Base-by-base conservation (phyloP, 352 stramenopile genomes). In the Phytophthora megakarya region DNA sequence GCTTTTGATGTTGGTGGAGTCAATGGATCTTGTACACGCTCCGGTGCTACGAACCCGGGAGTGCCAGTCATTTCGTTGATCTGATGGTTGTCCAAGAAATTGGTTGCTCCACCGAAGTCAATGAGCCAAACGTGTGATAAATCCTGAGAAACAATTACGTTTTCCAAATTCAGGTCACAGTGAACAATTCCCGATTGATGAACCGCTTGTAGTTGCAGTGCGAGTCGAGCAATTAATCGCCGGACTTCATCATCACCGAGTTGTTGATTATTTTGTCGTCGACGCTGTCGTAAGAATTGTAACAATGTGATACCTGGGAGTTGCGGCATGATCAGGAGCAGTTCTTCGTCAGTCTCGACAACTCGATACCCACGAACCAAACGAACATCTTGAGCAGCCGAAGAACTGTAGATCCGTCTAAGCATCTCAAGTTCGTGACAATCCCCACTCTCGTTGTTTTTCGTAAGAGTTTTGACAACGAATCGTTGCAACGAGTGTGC, bases 141-240 rank as follows among this genome's bases (percentile, higher is more conserved):
- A 50, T 81, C 67, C 5, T 38, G 25, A 1, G 62, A 68, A 35
- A 89, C 40, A 9, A 98, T 63, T 38, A 98, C 92, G 73, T 98
- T 98, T 67, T 99, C 97, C 28, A 98, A 96, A 75, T 99, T 99
- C 30, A 99, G 71, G 66, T 99, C 97, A 69, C 95, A 98, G 79
- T 99, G 97, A 18, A 99, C 81, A 19, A 99, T 74, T 11, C 88
- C 93, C 3, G 96, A 68, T 8, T 62, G 68, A 67, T 99, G 96
- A 15, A 99, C 84, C 61, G 96, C 97, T 21, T 85, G 75, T n/a
- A 99, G 72, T 25, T 86, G 11, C 6, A 3, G 47, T 1, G 46
- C 59, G 10, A 73, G 26, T 15, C 55, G 39, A 16, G n/a, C 21
- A 11, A 69, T 1, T 8, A 73, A 30, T 6, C 33, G 16, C 46